phyloP scores from a whole-genome alignment of 257 asterid genomes.

The Jasminum sambac region DNA sequence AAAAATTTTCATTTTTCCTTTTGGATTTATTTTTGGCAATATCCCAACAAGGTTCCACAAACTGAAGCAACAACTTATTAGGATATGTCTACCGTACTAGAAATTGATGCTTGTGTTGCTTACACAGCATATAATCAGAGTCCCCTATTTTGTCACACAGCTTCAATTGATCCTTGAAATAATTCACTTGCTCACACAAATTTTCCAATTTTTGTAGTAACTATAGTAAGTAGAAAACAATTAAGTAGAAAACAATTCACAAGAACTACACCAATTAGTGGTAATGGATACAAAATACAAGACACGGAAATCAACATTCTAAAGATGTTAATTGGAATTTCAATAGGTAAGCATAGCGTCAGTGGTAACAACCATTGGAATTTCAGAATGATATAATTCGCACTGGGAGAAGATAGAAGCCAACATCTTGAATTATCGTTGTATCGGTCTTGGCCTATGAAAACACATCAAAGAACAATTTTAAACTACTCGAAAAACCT shows the following conservation, averaged over 20 bases:
- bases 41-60: background rate
- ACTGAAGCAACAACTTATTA: no score
- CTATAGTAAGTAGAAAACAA: no score
- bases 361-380: background rate
- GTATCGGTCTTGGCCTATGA: slow-evolving; percentile 87
- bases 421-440: slow-evolving; percentile 87
- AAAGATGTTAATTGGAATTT: no score
- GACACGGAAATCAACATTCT: no score
- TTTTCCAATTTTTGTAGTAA: slow-evolving; percentile 71
- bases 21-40: no score
- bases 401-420: slow-evolving; percentile 67
- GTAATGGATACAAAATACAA: no score
- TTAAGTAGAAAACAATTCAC: no score
- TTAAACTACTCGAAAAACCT: background rate
- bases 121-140: slow-evolving; percentile 39
- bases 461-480: slow-evolving; percentile 16
- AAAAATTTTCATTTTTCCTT: no score
- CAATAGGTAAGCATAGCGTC: background rate
- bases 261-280: no score
- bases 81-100: no score
- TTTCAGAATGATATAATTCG: background rate
- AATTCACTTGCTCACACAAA: slow-evolving; percentile 70
- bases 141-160: slow-evolving; percentile 16
- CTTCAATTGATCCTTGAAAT: slow-evolving; percentile 66
- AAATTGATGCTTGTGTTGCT: slow-evolving; percentile 33